Evolutionary conservation across 257 asterid species (phyloP).

Genomic region (Verbascum thapsus): DNA sequence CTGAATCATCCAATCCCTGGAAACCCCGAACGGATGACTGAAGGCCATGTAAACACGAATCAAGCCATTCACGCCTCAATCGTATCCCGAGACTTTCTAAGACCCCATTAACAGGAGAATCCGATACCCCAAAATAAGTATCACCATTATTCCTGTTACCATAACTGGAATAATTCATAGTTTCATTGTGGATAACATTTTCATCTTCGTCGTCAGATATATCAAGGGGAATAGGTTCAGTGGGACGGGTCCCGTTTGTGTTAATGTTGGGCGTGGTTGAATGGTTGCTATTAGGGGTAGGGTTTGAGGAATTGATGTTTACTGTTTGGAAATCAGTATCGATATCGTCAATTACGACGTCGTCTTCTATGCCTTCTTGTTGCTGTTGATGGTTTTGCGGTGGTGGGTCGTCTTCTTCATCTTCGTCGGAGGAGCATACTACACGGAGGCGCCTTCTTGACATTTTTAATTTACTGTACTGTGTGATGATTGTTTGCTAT

Average conservation of each 20-base stretch:
- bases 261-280: conserved; percentile 23
- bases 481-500: not conserved
- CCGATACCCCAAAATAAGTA: conserved; percentile 32
- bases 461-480: conserved; percentile 33
- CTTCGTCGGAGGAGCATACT: conserved; percentile 67
- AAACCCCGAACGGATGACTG: conserved; percentile 49
- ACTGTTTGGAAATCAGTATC: conserved; percentile 66
- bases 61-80: conserved; percentile 71
- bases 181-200: not conserved
- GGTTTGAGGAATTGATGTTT: conserved; percentile 57
- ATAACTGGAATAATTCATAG: conserved; percentile 20
- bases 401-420: conserved; percentile 41
- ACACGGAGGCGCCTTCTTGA: conserved; percentile 60
- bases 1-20: conserved; percentile 49
- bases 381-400: conserved; percentile 22
- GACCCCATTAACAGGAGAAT: conserved; percentile 48
- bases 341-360: conserved; percentile 38
- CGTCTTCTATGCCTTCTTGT: conserved; percentile 43
- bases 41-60: conserved; percentile 63
- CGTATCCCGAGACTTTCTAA: conserved; percentile 63
- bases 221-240: conserved; percentile 50
- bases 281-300: conserved; percentile 38
- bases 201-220: conserved; percentile 55
- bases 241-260: conserved; percentile 9
- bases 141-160: conserved; percentile 6